Base-by-base conservation (phyloP, 352 stramenopile genomes). In the Globisporangium barbulae region DNA sequence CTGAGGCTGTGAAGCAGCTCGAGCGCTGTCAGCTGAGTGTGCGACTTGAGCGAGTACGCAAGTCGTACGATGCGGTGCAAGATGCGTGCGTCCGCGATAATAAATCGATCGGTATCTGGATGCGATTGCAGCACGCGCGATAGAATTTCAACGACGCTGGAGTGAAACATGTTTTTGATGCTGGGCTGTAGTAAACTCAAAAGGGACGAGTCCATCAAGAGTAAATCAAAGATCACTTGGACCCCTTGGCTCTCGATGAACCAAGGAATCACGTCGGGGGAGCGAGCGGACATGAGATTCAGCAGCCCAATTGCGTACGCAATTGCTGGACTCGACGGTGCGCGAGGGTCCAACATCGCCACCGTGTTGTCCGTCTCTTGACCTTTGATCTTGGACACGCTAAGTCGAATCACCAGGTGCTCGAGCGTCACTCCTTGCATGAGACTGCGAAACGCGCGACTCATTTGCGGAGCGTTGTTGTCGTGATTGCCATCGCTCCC, bases 31-130 rank as follows among this genome's bases (percentile, higher is more conserved):
- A 64, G 59, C 58, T 76, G 72, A 9, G 70, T 56, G 44, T 64
- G 59, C n/a, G 61, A 48, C 7, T 64, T 64, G 7, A 71, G 55
- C 7, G 58, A 54, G 35, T 73, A 76, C 21, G 70, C 63, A 12
- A 72, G 60, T 19, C 65, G 57, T 21, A 76, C 53, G 25, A 75
- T 39, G 35, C 60, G 71, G 17, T 68, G 42, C 28, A 79, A 50
- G 33, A 75, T 63, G 45, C 72, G 67, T 22, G 61, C 59, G 69
- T 64, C 60, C 35, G 6, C 48, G 30, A 37, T 28, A 50, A 50
- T 61, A 52, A 25, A 59, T 12, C 35, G 55, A 4, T 15, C 10
- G 2, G 12, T 39, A n/a, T 55, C 56, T 13, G 30, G 50, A 47
- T 64, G 12, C 19, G 37, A 19, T 3, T 58, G 15, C 15, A 63